Evolutionary conservation across 805 yeast genomes (phyloP).

Genomic region (Gaillardinia entomophila): DNA sequence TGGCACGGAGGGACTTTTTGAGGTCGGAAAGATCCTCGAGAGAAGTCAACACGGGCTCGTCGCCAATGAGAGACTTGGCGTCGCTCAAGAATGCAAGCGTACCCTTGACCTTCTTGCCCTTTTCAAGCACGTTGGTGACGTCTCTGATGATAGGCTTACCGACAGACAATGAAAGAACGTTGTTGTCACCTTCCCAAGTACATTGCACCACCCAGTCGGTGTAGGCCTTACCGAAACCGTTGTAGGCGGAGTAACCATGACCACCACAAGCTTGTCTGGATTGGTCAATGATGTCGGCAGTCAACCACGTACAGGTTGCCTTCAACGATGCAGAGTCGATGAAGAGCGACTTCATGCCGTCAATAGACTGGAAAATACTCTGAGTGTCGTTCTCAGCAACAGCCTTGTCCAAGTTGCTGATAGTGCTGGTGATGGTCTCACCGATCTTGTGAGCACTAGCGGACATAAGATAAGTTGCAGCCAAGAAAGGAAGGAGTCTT

Average conservation of each 20-base stretch:
- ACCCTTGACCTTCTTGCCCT: constrained; percentile 5
- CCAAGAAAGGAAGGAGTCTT: constrained; percentile 14
- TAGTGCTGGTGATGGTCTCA: constrained; percentile 4
- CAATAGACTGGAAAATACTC: constrained; percentile 7
- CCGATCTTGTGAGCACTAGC: constrained; percentile 13
- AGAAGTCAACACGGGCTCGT: constrained; percentile 8
- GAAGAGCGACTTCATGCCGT: constrained; percentile 10
- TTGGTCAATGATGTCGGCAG: constrained; percentile 16
- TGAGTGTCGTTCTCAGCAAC: constrained; percentile 10
- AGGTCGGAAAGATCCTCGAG: constrained; percentile 2
- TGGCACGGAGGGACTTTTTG: constrained; percentile 8
- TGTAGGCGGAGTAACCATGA: constrained; percentile 15
- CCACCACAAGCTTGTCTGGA: constrained; percentile 16
- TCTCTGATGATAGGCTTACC: constrained; percentile 14
- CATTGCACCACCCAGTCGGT: constrained; percentile 18
- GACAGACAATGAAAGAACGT: constrained; percentile 15
- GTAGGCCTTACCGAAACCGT: constrained; percentile 13
- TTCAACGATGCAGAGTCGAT: constrained; percentile 14
- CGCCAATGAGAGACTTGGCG: constrained; percentile 5
- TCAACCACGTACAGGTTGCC: constrained; percentile 15
- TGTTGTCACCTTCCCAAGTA: constrained; percentile 18
- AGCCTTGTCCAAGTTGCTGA: constrained; percentile 11
- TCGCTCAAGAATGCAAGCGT: constrained; percentile 10
- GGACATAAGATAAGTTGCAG: constrained; percentile 13
- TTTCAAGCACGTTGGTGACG: constrained; percentile 3